Percentiles rank a stretch among this genome's conserved stretches.
Evolutionary conservation across 2,329 filamentous ascomycete genomes (phyloP).

Genomic region (Phoma sp.): DNA sequence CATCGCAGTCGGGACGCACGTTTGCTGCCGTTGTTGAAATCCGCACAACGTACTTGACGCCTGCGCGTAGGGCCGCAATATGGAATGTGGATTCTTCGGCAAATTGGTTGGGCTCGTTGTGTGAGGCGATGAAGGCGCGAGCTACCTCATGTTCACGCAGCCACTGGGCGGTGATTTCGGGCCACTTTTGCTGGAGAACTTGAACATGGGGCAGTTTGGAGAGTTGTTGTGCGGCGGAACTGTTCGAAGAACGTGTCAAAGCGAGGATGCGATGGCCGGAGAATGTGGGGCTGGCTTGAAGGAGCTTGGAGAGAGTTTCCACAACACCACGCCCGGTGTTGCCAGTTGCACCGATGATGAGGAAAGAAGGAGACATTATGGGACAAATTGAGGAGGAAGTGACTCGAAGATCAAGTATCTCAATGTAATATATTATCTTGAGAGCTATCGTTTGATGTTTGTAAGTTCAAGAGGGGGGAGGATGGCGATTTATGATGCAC

Average conservation of each 20-base stretch:
- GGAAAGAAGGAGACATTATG: slow-evolving; percentile 15
- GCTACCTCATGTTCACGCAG: slow-evolving; percentile 16
- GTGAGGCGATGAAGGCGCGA: slow-evolving; percentile 25
- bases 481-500: too few species aligned
- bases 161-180: slow-evolving; percentile 22
- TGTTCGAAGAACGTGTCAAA: slow-evolving; percentile 19
- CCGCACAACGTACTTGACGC: slow-evolving; percentile 25
- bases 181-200: slow-evolving; percentile 19
- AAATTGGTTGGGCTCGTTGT: slow-evolving; percentile 27
- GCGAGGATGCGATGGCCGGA: slow-evolving; percentile 23
- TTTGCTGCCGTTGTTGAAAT: slow-evolving; percentile 25
- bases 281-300: slow-evolving; percentile 10
- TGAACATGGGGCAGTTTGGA: slow-evolving; percentile 21
- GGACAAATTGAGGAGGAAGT: neutral
- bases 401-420: too few species aligned
- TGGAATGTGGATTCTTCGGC: slow-evolving; percentile 27
- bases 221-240: slow-evolving; percentile 14
- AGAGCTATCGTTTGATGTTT: too few species aligned
- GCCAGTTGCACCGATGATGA: slow-evolving; percentile 26
- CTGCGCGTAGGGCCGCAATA: slow-evolving; percentile 15
- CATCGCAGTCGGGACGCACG: slow-evolving; percentile 14
- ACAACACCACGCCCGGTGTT: slow-evolving; percentile 22
- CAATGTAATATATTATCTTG: too few species aligned
- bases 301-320: slow-evolving; percentile 18
- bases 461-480: too few species aligned